Evolutionary conservation across 192 early-diverging fungal species (phyloP).

Genomic region (Linnemannia hyalina): DNA sequence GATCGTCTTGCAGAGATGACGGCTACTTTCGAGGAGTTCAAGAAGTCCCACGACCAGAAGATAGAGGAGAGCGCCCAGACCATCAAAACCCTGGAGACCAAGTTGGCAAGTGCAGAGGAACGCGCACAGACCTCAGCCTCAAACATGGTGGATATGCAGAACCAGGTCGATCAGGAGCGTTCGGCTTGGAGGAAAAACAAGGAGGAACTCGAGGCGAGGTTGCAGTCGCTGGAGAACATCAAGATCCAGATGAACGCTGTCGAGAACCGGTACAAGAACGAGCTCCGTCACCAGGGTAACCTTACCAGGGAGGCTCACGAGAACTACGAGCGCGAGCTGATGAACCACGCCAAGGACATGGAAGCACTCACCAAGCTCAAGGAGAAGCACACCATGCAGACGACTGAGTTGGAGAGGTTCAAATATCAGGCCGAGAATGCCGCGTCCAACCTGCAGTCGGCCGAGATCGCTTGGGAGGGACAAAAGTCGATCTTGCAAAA

Average conservation of each 20-base stretch:
- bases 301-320: slow-evolving; percentile 68
- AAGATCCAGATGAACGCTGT: slow-evolving; percentile 52
- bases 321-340: slow-evolving; percentile 78
- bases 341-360: slow-evolving; percentile 72
- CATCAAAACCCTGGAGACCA: slow-evolving; percentile 48
- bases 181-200: slow-evolving; percentile 55
- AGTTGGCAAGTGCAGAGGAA: slow-evolving; percentile 35
- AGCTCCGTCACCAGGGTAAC: slow-evolving; percentile 66
- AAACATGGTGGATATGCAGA: slow-evolving; percentile 59
- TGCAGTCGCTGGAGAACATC: slow-evolving; percentile 39
- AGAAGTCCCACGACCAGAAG: slow-evolving; percentile 62
- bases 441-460: slow-evolving; percentile 59
- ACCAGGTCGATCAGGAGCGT: slow-evolving; percentile 60
- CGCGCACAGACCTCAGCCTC: slow-evolving; percentile 39
- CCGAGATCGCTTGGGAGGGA: slow-evolving; percentile 63
- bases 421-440: slow-evolving; percentile 54
- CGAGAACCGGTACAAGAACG: slow-evolving; percentile 59
- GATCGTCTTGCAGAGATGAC: slow-evolving; percentile 72
- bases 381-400: slow-evolving; percentile 20
- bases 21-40: slow-evolving; percentile 77
- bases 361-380: slow-evolving; percentile 57
- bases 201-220: slow-evolving; percentile 36
- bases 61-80: slow-evolving; percentile 40
- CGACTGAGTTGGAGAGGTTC: slow-evolving; percentile 46
- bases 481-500: slow-evolving; percentile 54